phyloP scores from a whole-genome alignment of 257 asterid species.

The Knoxia roxburghii region DNA sequence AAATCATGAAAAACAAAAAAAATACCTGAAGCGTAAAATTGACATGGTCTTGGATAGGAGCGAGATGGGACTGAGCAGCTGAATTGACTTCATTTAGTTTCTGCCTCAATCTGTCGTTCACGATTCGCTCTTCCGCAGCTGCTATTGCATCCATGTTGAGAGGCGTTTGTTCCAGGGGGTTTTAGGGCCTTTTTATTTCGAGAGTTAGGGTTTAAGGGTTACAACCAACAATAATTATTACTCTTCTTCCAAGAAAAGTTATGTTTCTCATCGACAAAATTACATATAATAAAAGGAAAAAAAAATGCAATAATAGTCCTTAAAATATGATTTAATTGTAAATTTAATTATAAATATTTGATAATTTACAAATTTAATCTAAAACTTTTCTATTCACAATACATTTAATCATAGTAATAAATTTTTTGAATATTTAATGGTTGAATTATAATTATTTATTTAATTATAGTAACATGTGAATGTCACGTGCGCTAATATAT shows the following conservation, averaged over 20 bases:
- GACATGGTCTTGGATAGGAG: constrained; percentile 80
- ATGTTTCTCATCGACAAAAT: neutral
- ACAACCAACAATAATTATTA: neutral
- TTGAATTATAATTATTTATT: no score
- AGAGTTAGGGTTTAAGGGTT: constrained; percentile 1
- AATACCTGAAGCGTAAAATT: constrained; percentile 86
- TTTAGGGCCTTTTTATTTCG: neutral
- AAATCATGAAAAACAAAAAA: neutral
- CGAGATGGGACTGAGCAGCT: constrained; percentile 78
- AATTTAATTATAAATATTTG: no score
- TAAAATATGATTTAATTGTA: neutral
- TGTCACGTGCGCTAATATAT: no score
- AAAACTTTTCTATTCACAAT: no score
- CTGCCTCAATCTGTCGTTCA: constrained; percentile 63
- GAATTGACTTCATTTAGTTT: constrained; percentile 75
- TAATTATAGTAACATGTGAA: no score
- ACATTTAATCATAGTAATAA: no score
- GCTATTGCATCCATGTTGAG: constrained; percentile 67
- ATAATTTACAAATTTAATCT: no score
- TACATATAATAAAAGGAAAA: no score
- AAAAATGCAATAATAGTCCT: no score
- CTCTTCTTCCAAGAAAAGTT: constrained; percentile 1
- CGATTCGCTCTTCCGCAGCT: constrained; percentile 78
- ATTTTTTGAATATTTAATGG: no score
- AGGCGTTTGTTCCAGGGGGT: neutral